Evolutionary conservation across 169 alveolate genomes (phyloP), one percentile per base, ranked within the genome.

Genomic region (Eimeria maxima): DNA sequence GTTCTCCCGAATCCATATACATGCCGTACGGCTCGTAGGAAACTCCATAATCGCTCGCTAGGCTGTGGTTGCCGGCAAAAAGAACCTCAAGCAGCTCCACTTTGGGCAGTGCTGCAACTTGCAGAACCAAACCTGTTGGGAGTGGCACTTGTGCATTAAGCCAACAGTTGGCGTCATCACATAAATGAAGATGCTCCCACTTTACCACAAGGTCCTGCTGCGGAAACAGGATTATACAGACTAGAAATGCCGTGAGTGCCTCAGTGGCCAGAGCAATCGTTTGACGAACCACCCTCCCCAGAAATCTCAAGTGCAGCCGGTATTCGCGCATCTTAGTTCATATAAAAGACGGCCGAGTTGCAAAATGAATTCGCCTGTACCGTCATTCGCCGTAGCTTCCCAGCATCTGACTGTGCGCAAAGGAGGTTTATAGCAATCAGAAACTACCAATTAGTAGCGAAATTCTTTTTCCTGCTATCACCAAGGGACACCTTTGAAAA

Each of bases 1-100:
- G 93, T 81, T 86, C 93, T 27, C 93, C 93, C 60, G 93, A 60
- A 38, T 86, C 93, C 93, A 86, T 86, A 27, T 86, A 86, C 93
- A 86, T 60, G 57, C 93, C 45, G 24, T 86, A 86, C 4, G 93
- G 93, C 60, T 86, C 93, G 50, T 86, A 86, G 13, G 93, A 86
- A 27, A 63, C 93, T 33, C 93, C 93, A 63, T 86, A 86, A 81
- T 86, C 93, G 55, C 80, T 86, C 22, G 93, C 93, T 86, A 86
- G 38, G 13, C 93, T 86, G 63, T 86, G 93, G 50, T 86, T 86
- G 33, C 65, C 93, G 2, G 93, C 93, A 86, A 86, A 86, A 71
- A 55, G 50, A 55, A 86, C 81, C 93, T 86, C 93, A 4, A 86
- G 93, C 44, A 86, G 80, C 81, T 86, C 93, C 22, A 86, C 80